These are phyloP conservation scores for Alternaria rosae DNA, from an alignment of 2,329 filamentous ascomycete species.

Conservation along the genomic window DNA sequence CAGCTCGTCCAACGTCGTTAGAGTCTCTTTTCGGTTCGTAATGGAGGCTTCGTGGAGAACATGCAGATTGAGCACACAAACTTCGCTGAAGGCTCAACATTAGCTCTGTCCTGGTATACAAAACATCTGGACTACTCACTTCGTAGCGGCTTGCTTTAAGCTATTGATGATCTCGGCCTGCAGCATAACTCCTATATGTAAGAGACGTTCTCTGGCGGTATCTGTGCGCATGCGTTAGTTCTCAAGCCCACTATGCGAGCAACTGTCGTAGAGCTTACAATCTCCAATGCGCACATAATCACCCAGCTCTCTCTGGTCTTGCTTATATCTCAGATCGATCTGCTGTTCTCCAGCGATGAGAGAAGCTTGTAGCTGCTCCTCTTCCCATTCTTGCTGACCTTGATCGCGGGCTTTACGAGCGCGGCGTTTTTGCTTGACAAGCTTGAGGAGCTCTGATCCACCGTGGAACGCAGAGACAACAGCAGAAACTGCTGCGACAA, in stretches of 20 bases:
- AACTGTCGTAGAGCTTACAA: constrained; percentile 35
- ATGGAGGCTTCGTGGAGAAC: constrained; percentile 49
- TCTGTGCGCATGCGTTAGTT: constrained; percentile 27
- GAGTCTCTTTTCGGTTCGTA: constrained; percentile 43
- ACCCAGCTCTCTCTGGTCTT: constrained; percentile 47
- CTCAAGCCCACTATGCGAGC: constrained; percentile 10
- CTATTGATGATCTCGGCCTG: constrained; percentile 52
- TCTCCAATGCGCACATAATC: constrained; percentile 49
- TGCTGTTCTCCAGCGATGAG: constrained; percentile 48
- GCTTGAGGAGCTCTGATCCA: constrained; percentile 49
- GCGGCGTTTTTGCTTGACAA: constrained; percentile 45
- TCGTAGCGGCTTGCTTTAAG: constrained; percentile 46
- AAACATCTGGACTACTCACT: constrained; percentile 32
- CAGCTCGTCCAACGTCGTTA: constrained; percentile 46
- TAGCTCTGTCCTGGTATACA: neutral
- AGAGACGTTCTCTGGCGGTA: constrained; percentile 46
- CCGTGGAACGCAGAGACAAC: constrained; percentile 54
- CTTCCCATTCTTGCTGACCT: constrained; percentile 41
- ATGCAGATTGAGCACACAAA: constrained; percentile 43
- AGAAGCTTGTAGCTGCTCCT: constrained; percentile 50
- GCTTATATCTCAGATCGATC: constrained; percentile 43
- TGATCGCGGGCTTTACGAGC: constrained; percentile 36
- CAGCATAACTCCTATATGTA: constrained; percentile 50
- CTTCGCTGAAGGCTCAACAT: neutral
- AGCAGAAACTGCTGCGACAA: constrained; percentile 52